A percentile compares a stretch with the other conserved stretches of the same genome.
Evolutionary conservation across 257 asterid species (phyloP).

Genomic region (Pogostemon cablin): DNA sequence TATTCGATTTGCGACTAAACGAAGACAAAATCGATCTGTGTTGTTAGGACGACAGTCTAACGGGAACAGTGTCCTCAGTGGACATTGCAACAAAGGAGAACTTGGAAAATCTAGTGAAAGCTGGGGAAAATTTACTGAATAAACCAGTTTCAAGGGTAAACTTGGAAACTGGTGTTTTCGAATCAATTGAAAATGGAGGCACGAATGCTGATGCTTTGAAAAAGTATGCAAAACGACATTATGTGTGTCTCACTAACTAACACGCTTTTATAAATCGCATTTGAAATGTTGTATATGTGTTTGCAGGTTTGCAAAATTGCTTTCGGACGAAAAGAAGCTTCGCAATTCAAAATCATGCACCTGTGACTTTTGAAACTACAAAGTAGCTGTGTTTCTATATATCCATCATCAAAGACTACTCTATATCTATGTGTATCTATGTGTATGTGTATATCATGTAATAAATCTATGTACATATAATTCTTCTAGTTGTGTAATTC

Average conservation of each 20-base stretch:
- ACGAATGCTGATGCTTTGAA: conserved; percentile 56
- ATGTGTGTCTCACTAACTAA: too few relatives aligned
- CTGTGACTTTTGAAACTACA: too few relatives aligned
- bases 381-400: too few relatives aligned
- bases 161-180: conserved; percentile 41
- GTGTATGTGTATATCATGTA: too few relatives aligned
- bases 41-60: conserved; percentile 49
- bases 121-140: conserved; percentile 54
- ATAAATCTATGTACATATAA: too few relatives aligned
- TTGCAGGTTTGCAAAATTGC: conserved; percentile 55
- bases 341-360: conserved; percentile 12
- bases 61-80: conserved; percentile 34
- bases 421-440: too few relatives aligned
- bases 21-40: neutral
- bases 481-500: too few relatives aligned
- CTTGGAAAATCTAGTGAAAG: conserved; percentile 45
- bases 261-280: too few relatives aligned
- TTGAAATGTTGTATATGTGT: neutral
- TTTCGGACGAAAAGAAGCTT: conserved; percentile 51
- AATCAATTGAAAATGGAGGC: conserved; percentile 45
- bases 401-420: too few relatives aligned
- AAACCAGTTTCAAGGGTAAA: conserved; percentile 52
- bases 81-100: conserved; percentile 54
- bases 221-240: conserved; percentile 25
- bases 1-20: too few relatives aligned